A percentile compares a stretch with the other conserved stretches of the same genome.
phyloP scores from a whole-genome alignment of 2,329 filamentous ascomycete genomes.

The Neurospora sp. region DNA sequence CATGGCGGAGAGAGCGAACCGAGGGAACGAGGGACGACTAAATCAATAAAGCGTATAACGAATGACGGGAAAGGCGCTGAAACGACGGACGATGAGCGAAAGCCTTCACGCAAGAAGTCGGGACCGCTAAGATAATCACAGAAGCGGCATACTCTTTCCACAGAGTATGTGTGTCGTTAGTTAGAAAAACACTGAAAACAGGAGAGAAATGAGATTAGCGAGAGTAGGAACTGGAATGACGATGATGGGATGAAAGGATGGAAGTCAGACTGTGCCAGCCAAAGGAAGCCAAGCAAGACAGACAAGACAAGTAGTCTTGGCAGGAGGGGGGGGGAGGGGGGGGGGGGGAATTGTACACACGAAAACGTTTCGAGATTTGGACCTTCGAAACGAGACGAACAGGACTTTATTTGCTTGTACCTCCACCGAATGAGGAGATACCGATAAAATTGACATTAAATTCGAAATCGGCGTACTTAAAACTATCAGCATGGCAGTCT shows the following conservation, averaged over 20 bases:
- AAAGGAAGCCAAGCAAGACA: background rate
- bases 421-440: too few relatives aligned
- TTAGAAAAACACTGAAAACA: background rate
- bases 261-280: background rate
- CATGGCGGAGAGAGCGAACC: constrained; percentile 7
- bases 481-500: too few relatives aligned
- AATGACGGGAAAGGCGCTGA: background rate
- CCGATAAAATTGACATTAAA: too few relatives aligned
- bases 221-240: background rate
- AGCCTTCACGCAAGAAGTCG: background rate
- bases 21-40: background rate
- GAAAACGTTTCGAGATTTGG: too few relatives aligned
- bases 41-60: background rate
- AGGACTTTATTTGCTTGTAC: too few relatives aligned
- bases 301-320: background rate
- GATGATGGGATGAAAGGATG: background rate
- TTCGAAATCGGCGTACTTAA: too few relatives aligned
- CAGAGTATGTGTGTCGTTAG: background rate
- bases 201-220: background rate
- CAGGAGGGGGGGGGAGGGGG: too few relatives aligned
- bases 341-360: too few relatives aligned
- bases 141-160: background rate
- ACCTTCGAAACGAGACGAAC: too few relatives aligned
- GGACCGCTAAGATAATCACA: background rate
- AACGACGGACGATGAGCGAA: background rate